A percentile compares a stretch with the other conserved stretches of the same genome.
Evolutionary conservation across 1,284 basidiomycete species (phyloP).

Genomic region (Ustilago tritici): DNA sequence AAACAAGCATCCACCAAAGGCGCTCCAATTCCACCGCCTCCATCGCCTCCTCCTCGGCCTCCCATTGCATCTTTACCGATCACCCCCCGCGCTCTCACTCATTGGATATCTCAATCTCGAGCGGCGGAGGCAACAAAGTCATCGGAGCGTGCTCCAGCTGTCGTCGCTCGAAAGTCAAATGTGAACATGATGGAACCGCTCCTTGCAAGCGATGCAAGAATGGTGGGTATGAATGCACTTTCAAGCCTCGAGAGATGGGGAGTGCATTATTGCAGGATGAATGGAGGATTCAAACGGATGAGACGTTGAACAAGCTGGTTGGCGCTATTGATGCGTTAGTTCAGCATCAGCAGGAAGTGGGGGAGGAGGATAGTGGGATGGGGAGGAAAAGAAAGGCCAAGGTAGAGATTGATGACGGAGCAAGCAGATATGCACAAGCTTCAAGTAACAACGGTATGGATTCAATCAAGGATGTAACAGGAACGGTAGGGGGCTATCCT

Average conservation of each 20-base stretch:
- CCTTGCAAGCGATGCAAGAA: constrained; percentile 36
- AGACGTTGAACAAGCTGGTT: constrained; percentile 38
- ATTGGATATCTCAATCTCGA: background rate
- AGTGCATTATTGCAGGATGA: constrained; percentile 24
- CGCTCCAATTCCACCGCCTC: constrained; percentile 16
- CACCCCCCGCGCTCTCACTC: background rate
- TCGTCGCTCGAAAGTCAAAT: constrained; percentile 37
- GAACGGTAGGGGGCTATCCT: too few species aligned
- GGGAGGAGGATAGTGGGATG: background rate
- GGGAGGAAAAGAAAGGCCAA: constrained; percentile 2
- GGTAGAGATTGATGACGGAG: background rate
- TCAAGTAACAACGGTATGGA: background rate
- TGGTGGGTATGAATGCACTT: constrained; percentile 33
- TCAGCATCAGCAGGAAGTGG: constrained; percentile 4
- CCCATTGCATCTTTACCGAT: background rate
- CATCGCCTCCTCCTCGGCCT: constrained; percentile 1
- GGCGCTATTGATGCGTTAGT: constrained; percentile 27
- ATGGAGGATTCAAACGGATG: constrained; percentile 37
- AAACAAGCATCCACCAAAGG: background rate
- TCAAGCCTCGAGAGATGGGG: constrained; percentile 30
- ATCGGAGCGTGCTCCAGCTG: constrained; percentile 33
- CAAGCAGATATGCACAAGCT: background rate
- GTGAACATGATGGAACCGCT: constrained; percentile 28
- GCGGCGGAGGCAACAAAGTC: constrained; percentile 8
- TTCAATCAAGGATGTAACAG: background rate